Evolutionary conservation across 306 rosid genomes (phyloP).

Genomic region (Cyclanthera cordifolia): DNA sequence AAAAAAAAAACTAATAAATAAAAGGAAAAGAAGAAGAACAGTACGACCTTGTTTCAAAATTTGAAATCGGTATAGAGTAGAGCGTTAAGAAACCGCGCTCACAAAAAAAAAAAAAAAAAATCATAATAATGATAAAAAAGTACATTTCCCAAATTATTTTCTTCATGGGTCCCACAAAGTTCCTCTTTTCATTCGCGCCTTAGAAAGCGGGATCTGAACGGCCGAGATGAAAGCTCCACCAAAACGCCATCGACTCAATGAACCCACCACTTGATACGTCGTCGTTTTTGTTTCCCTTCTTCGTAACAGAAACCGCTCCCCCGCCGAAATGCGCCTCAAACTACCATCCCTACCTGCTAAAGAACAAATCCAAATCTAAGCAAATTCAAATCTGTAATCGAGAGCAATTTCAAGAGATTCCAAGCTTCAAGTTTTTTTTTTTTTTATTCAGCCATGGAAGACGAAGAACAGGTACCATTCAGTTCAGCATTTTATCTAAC

Average conservation of each 20-base stretch:
- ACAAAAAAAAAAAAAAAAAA: neutral
- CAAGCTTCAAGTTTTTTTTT: neutral
- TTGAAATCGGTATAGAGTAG: neutral
- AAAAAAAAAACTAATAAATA: too few relatives aligned
- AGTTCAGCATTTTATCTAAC: neutral
- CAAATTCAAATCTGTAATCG: neutral
- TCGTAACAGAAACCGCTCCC: slow-evolving; percentile 8
- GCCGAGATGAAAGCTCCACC: neutral
- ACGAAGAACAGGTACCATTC: neutral
- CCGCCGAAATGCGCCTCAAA: slow-evolving; percentile 5
- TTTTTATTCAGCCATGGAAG: slow-evolving; percentile 1
- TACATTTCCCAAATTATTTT: neutral
- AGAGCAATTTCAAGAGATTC: neutral
- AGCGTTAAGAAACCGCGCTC: slow-evolving; percentile 5
- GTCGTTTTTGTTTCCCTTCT: neutral
- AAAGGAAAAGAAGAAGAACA: too few relatives aligned
- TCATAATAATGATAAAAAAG: neutral
- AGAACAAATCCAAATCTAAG: neutral
- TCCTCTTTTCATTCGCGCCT: neutral
- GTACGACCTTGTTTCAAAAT: neutral
- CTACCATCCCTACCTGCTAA: neutral
- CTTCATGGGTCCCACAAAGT: slow-evolving; percentile 2
- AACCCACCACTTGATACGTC: neutral
- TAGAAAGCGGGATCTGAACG: neutral
- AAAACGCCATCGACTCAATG: neutral